Conservation (phyloP, 495 filamentous ascomycete species). For the Penicillium pulvis region DNA sequence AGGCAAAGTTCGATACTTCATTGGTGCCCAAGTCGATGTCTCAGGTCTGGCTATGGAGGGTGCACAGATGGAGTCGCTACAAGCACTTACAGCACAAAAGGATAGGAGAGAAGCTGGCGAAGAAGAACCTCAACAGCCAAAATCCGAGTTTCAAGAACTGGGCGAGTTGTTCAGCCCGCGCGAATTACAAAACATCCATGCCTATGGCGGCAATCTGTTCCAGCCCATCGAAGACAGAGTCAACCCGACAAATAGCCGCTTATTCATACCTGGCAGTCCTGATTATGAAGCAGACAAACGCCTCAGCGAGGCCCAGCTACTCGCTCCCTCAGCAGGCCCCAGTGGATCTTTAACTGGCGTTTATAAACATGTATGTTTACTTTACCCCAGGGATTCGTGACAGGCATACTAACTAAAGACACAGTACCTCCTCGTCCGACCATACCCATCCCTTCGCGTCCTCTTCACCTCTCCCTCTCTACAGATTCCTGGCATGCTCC, state of each 20-base stretch:
- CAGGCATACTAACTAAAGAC: neutral
- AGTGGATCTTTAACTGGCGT: conserved; percentile 39
- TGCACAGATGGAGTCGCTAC: conserved; percentile 17
- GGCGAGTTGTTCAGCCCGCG: conserved; percentile 58
- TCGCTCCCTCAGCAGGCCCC: conserved; percentile 8
- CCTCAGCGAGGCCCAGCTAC: conserved; percentile 18
- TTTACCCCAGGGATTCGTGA: neutral
- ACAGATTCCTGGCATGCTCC: conserved; percentile 24
- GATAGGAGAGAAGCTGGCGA: neutral
- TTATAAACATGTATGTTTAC: conserved; percentile 47
- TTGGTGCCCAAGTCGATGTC: conserved; percentile 20
- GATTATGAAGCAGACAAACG: conserved; percentile 26
- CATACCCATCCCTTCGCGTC: conserved; percentile 21
- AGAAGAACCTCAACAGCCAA: conserved; percentile 2
- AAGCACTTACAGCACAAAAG: conserved; percentile 2
- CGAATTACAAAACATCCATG: conserved; percentile 53
- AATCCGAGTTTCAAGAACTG: conserved; percentile 54
- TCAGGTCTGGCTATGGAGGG: conserved; percentile 18
- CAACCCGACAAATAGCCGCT: conserved; percentile 10
- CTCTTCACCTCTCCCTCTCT: conserved; percentile 24
- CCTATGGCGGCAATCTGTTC: conserved; percentile 36
- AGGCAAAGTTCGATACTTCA: conserved; percentile 18
- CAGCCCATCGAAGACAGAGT: conserved; percentile 21
- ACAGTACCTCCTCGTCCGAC: conserved; percentile 21
- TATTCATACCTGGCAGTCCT: conserved; percentile 7